A percentile compares a stretch with the other conserved stretches of the same genome.
Evolutionary conservation across 1,284 basidiomycete genomes (phyloP).

Genomic region (Entoloma clypeatum): DNA sequence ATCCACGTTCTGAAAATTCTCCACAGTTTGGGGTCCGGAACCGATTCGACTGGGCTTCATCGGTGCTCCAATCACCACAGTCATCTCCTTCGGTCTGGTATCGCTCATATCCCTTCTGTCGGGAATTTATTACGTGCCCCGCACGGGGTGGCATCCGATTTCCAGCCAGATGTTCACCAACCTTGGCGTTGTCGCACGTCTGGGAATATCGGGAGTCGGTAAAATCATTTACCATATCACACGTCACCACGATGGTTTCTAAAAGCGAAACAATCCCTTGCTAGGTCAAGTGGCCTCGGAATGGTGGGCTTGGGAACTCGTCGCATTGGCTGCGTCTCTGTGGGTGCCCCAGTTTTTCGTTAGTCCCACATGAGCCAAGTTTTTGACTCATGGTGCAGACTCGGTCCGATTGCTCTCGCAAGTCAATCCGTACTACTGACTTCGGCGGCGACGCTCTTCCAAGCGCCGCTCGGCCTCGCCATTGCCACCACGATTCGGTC

Average conservation of each 20-base stretch:
- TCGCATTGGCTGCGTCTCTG: constrained; percentile 53
- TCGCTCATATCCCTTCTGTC: constrained; percentile 65
- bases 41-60: constrained; percentile 83
- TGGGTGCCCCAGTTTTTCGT: constrained; percentile 15
- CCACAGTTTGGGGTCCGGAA: constrained; percentile 77
- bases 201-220: constrained; percentile 79
- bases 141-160: constrained; percentile 84
- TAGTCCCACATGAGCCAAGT: neutral
- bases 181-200: constrained; percentile 65
- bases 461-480: constrained; percentile 77
- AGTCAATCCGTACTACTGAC: constrained; percentile 72
- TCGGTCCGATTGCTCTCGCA: constrained; percentile 60
- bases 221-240: constrained; percentile 11
- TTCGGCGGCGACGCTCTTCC: constrained; percentile 74
- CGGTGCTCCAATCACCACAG: constrained; percentile 89
- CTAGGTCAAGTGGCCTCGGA: constrained; percentile 60
- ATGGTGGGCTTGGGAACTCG: constrained; percentile 92
- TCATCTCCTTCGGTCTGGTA: constrained; percentile 84
- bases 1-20: neutral
- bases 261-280: neutral
- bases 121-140: constrained; percentile 68
- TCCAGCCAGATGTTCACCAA: constrained; percentile 62
- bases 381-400: constrained; percentile 19
- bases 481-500: constrained; percentile 82
- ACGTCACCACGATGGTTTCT: neutral